Conservation (phyloP, 2,329 filamentous ascomycete species). For the Aspergillus ochraceus region DNA sequence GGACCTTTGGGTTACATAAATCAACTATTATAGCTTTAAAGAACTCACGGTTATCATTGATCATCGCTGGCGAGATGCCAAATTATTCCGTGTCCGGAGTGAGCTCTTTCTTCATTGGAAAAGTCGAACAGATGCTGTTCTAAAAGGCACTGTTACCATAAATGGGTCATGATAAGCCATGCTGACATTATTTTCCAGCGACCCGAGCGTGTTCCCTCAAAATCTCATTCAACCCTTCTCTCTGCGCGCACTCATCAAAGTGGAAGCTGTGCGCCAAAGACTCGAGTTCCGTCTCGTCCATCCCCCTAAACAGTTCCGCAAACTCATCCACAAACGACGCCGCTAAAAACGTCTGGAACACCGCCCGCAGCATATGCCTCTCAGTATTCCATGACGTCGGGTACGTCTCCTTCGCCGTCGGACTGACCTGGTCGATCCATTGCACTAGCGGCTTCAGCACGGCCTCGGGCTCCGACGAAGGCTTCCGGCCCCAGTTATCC, state of each 20-base stretch:
- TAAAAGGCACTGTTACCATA: background rate
- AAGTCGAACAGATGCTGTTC: too few species aligned
- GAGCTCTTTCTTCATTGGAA: too few species aligned
- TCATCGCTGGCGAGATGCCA: too few species aligned
- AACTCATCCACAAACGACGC: slow-evolving; percentile 56
- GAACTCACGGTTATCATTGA: too few species aligned
- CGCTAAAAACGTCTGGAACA: slow-evolving; percentile 52
- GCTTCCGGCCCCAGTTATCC: slow-evolving; percentile 56
- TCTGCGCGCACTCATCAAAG: slow-evolving; percentile 55
- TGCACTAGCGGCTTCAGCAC: slow-evolving; percentile 46
- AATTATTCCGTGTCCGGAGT: too few species aligned
- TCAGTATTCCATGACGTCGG: slow-evolving; percentile 54
- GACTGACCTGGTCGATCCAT: slow-evolving; percentile 46
- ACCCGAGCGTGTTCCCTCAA: slow-evolving; percentile 45
- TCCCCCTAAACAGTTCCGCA: slow-evolving; percentile 55
- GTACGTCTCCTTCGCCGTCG: slow-evolving; percentile 45
- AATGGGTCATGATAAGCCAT: background rate
- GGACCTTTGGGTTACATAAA: too few species aligned
- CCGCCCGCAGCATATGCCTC: slow-evolving; percentile 47
- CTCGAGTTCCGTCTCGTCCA: slow-evolving; percentile 55
- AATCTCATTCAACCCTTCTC: slow-evolving; percentile 54
- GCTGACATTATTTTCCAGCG: background rate
- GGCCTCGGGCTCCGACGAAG: slow-evolving; percentile 45
- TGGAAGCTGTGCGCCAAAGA: slow-evolving; percentile 55
- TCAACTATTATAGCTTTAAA: too few species aligned